These are phyloP conservation scores for Cercospora beticola DNA, from an alignment of 2,329 filamentous ascomycete species.

Conservation along the genomic window DNA sequence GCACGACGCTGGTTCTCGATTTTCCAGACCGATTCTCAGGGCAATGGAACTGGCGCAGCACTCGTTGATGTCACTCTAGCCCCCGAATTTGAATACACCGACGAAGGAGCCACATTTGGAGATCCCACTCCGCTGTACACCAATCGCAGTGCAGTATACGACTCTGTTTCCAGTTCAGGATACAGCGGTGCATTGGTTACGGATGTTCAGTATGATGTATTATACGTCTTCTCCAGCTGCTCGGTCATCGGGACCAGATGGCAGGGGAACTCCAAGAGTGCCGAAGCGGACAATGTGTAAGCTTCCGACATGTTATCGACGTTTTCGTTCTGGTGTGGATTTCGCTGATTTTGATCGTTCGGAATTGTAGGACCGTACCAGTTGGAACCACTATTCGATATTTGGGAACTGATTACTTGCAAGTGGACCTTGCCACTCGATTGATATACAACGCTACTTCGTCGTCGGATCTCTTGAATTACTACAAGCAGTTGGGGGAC, in stretches of 20 bases:
- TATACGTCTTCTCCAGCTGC: constrained; percentile 10
- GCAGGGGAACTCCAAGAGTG: constrained; percentile 8
- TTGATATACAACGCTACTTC: constrained; percentile 16
- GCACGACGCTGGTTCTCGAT: constrained; percentile 17
- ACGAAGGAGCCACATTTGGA: constrained; percentile 16
- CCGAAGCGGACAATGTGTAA: constrained; percentile 14
- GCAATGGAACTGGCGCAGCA: constrained; percentile 14
- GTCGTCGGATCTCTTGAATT: constrained; percentile 15
- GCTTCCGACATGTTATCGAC: not conserved
- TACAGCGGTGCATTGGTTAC: constrained; percentile 12
- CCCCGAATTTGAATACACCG: constrained; percentile 9
- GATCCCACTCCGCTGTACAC: constrained; percentile 13
- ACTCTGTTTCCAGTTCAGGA: constrained; percentile 7
- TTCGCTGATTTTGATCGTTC: not conserved
- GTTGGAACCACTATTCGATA: constrained; percentile 14
- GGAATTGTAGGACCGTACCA: constrained; percentile 8
- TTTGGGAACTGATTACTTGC: constrained; percentile 15
- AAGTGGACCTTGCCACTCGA: constrained; percentile 14
- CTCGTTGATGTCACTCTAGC: constrained; percentile 14
- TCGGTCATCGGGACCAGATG: constrained; percentile 16
- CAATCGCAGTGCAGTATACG: constrained; percentile 9
- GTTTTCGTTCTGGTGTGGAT: not conserved
- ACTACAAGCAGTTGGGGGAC: constrained; percentile 15
- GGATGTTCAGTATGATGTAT: constrained; percentile 12
- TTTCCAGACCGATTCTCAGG: constrained; percentile 17